A percentile compares a stretch with the other conserved stretches of the same genome.
phyloP scores from a whole-genome alignment of 768 basidiomycete species.

The Leccinum sublutescens region DNA sequence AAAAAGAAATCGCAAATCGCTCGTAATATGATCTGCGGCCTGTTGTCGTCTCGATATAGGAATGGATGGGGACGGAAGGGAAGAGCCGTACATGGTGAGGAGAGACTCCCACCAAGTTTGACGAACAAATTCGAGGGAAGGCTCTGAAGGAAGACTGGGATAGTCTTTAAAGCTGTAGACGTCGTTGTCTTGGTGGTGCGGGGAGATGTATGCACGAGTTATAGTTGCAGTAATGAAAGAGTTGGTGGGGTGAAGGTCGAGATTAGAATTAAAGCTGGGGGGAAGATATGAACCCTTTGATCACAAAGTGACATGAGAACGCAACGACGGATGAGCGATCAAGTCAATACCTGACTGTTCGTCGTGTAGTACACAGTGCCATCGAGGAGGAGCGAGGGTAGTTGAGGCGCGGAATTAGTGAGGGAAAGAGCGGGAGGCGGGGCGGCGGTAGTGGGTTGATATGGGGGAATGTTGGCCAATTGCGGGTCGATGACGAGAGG shows the following conservation, averaged over 20 bases:
- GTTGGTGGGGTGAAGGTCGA: slow-evolving; percentile 5
- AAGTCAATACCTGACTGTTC: slow-evolving; percentile 32
- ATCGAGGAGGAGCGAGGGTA: slow-evolving; percentile 5
- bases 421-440: slow-evolving; percentile 1
- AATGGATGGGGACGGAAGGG: slow-evolving; percentile 32
- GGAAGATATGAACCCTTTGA: slow-evolving; percentile 21
- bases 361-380: slow-evolving; percentile 14
- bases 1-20: slow-evolving; percentile 65
- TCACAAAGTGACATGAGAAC: slow-evolving; percentile 24
- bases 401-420: slow-evolving; percentile 8
- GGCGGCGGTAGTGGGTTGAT: slow-evolving; percentile 6
- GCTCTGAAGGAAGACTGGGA: slow-evolving; percentile 44
- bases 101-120: slow-evolving; percentile 82
- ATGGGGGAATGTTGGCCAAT: slow-evolving; percentile 18
- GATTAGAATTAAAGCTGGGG: slow-evolving; percentile 4
- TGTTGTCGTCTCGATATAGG: slow-evolving; percentile 46
- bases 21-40: slow-evolving; percentile 44
- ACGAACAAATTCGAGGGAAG: slow-evolving; percentile 64
- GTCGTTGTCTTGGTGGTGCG: slow-evolving; percentile 11
- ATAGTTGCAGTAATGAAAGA: neutral
- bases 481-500: slow-evolving; percentile 27
- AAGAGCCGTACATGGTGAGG: slow-evolving; percentile 48
- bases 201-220: slow-evolving; percentile 6
- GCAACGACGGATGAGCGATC: slow-evolving; percentile 20
- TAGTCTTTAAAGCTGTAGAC: slow-evolving; percentile 14